phyloP scores from a whole-genome alignment of 768 basidiomycete species.

The Chlorophyllum brunneum region DNA sequence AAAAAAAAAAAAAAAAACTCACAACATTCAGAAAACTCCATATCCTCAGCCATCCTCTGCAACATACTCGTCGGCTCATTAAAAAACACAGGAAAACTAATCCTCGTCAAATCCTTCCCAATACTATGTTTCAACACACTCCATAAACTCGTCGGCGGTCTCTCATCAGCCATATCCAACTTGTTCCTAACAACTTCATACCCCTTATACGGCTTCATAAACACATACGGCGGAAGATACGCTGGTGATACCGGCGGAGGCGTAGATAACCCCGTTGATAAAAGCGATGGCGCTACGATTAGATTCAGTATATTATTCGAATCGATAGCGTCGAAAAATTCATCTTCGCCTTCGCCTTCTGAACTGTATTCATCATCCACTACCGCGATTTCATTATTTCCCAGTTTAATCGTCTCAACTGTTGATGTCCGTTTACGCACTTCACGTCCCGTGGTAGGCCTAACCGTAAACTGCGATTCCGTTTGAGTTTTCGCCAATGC shows the following conservation, averaged over 20 bases:
- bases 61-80: constrained; percentile 97
- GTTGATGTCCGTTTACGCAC: background rate
- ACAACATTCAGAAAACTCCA: constrained; percentile 95
- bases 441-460: no score
- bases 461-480: no score
- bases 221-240: constrained; percentile 14
- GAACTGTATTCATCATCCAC: constrained; percentile 13
- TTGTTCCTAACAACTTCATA: constrained; percentile 60
- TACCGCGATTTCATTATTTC: no score
- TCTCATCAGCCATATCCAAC: constrained; percentile 61
- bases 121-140: constrained; percentile 92
- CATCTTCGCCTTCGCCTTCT: constrained; percentile 54
- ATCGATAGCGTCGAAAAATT: constrained; percentile 98
- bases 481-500: no score
- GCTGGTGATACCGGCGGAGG: background rate
- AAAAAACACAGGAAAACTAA: constrained; percentile 91
- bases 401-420: background rate
- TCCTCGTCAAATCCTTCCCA: constrained; percentile 95
- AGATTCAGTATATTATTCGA: constrained; percentile 73
- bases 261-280: background rate
- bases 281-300: constrained; percentile 54
- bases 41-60: constrained; percentile 97
- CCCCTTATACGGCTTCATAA: constrained; percentile 50
- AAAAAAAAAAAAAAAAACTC: constrained; percentile 28
- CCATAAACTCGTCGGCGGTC: constrained; percentile 91